Base-by-base conservation (phyloP, 176 grass and related monocot species). In the Areca catechu region DNA sequence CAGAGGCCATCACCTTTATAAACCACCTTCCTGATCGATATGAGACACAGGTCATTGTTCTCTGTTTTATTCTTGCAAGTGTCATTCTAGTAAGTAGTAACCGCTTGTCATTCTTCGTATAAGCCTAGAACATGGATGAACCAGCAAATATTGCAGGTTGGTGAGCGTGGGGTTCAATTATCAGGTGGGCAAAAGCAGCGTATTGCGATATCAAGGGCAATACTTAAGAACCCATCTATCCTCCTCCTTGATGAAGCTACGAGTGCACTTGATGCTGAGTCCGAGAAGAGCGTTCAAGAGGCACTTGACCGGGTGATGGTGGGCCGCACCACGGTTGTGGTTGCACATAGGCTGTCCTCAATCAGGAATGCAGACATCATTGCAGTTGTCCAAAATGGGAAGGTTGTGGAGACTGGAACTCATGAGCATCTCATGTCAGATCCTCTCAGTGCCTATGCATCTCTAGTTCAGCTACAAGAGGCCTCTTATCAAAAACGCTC, bases 101-200 rank as follows among this genome's bases (percentile, higher is more conserved):
- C 34, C 12, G 34, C 34, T 43, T 43, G 34, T 43, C 34, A 43
- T 43, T 43, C 34, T 43, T 43, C 7, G 7, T 43, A 43, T 43
- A 43, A 43, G 34, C 34, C 9, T 43, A 43, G 9, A 43, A 43
- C 10, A 43, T 43, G 6, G 10, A 22, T 61, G 50, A 14, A 68
- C n/a, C 27, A 34, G n/a, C n/a, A n/a, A n/a, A 29, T 52, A 15
- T 22, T 48, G 14, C 29, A 79, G 78, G 93, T 97, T 16, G 93
- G 93, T 15, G 93, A 97, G 75, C 80, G 93, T 16, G 93, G 93
- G 57, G 79, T 91, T 27, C 93, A 97, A 72, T 69, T 97, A 7
- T 97, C 93, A 3, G 87, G 93, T n/a, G 93, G 93, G 9, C 93
- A 92, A 83, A 97, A 92, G 78, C 93, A 97, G 69, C 78, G 93